A percentile compares a stretch with the other conserved stretches of the same genome.
These are phyloP conservation scores for Fraxinus dipetala DNA, from an alignment of 305 asterid genomes.

Conservation along the genomic window DNA sequence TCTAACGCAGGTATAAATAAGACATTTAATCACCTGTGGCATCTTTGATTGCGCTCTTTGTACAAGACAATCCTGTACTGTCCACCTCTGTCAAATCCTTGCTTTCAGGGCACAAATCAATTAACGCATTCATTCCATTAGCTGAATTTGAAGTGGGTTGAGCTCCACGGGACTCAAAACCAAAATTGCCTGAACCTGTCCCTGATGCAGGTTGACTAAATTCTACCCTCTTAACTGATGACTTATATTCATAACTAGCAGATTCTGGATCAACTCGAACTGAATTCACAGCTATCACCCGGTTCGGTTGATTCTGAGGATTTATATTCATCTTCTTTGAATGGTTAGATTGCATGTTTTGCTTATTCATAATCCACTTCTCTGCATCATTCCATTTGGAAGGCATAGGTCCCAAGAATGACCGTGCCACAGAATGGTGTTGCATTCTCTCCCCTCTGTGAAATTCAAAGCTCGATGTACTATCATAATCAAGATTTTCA, in stretches of 20 bases:
- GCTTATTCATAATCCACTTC: constrained; percentile 92
- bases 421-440: constrained; percentile 56
- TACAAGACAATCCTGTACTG: constrained; percentile 36
- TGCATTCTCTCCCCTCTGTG: constrained; percentile 81
- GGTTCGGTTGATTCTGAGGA: constrained; percentile 44
- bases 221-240: constrained; percentile 71
- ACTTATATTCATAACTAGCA: constrained; percentile 42
- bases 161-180: constrained; percentile 39
- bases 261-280: constrained; percentile 64
- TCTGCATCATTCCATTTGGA: constrained; percentile 98
- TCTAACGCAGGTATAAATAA: neutral
- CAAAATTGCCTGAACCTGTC: constrained; percentile 41
- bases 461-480: constrained; percentile 96
- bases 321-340: constrained; percentile 46
- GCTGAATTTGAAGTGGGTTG: constrained; percentile 35
- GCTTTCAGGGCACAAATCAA: constrained; percentile 57
- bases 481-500: constrained; percentile 89
- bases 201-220: constrained; percentile 54
- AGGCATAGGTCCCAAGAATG: constrained; percentile 71
- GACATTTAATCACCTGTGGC: constrained; percentile 49
- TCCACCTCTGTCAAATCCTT: constrained; percentile 62
- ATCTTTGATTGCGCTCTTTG: constrained; percentile 57
- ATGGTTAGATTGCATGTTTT: constrained; percentile 41
- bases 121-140: constrained; percentile 27
- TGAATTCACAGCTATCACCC: constrained; percentile 35